phyloP scores from a whole-genome alignment of 164 flowering plant species.

The Nelumbo lutea region DNA sequence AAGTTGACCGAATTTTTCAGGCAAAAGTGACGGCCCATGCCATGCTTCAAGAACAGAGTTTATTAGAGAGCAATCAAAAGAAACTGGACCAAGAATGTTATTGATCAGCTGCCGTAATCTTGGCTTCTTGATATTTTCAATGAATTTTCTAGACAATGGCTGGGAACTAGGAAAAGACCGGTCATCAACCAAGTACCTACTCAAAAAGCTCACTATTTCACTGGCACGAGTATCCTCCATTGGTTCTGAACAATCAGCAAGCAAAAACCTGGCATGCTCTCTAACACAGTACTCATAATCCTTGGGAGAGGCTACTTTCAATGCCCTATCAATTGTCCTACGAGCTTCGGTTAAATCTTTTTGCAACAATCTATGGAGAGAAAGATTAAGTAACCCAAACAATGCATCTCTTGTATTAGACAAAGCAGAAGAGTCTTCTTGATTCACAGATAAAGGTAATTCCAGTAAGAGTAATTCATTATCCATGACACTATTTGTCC shows the following conservation, averaged over 20 bases:
- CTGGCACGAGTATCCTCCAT: conserved; percentile 20
- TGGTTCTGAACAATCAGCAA: conserved; percentile 17
- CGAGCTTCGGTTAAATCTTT: conserved; percentile 46
- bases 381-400: conserved; percentile 69
- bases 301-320: conserved; percentile 39
- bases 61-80: conserved; percentile 44
- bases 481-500: conserved; percentile 8
- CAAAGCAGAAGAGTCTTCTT: conserved; percentile 4
- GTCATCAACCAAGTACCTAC: conserved; percentile 32
- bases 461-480: conserved; percentile 8
- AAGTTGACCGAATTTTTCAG: conserved; percentile 31
- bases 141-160: conserved; percentile 57
- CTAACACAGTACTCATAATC: conserved; percentile 43
- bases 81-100: conserved; percentile 46
- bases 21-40: conserved; percentile 72
- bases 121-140: conserved; percentile 41
- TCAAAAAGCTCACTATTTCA: conserved; percentile 29
- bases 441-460: conserved; percentile 17
- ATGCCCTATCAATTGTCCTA: conserved; percentile 47
- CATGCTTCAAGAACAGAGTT: conserved; percentile 61
- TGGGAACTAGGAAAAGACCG: conserved; percentile 23
- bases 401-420: conserved; percentile 32
- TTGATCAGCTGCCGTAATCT: conserved; percentile 49
- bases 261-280: conserved; percentile 57
- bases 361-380: conserved; percentile 44